These are phyloP conservation scores for Cladosporium oxysporum DNA, from an alignment of 2,329 filamentous ascomycete species.

Conservation along the genomic window DNA sequence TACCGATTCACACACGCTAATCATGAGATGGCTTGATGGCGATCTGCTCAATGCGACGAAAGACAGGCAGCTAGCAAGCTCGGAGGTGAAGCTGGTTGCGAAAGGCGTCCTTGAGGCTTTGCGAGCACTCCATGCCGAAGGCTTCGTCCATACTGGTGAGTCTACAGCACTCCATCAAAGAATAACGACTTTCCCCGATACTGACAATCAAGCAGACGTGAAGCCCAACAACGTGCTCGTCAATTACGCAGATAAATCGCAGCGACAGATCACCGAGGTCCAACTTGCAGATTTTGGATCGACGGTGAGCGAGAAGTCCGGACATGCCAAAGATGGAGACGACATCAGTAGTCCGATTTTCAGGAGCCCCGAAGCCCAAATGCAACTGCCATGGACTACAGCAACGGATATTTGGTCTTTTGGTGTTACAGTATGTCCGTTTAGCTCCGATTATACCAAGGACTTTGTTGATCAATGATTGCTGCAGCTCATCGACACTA, in stretches of 20 bases:
- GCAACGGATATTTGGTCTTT: conserved; percentile 45
- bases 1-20: not conserved
- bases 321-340: conserved; percentile 28
- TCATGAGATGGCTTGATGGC: conserved; percentile 16
- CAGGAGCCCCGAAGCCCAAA: conserved; percentile 39
- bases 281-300: conserved; percentile 31
- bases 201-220: conserved; percentile 26
- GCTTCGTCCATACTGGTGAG: conserved; percentile 33
- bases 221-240: conserved; percentile 43
- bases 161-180: conserved; percentile 1
- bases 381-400: conserved; percentile 39
- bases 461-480: not conserved
- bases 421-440: conserved; percentile 36
- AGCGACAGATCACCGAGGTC: conserved; percentile 34
- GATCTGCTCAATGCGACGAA: not conserved
- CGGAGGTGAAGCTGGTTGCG: conserved; percentile 23
- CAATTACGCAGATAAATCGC: conserved; percentile 32
- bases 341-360: conserved; percentile 41
- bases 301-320: conserved; percentile 21
- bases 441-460: not conserved
- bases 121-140: conserved; percentile 30
- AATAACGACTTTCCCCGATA: no score
- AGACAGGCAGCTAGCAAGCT: not conserved
- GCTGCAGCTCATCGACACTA: conserved; percentile 32
- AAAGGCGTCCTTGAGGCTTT: conserved; percentile 30